These are phyloP conservation scores for Pseudopithomyces chartarum DNA, from an alignment of 2,329 filamentous ascomycete species.

Conservation along the genomic window DNA sequence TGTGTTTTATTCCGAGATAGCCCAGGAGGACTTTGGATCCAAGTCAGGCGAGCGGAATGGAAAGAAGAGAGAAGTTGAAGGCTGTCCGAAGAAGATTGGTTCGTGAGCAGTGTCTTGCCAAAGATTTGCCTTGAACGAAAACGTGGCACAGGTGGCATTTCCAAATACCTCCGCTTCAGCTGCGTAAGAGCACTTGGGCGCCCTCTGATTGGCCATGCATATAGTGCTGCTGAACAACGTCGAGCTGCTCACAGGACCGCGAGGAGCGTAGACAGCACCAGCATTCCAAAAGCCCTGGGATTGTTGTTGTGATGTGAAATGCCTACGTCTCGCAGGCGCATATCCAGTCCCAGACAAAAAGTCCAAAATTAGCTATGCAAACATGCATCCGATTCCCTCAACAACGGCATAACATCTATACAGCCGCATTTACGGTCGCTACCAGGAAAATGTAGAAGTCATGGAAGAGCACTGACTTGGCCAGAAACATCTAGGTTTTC, in stretches of 20 bases:
- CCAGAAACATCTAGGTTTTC: not conserved
- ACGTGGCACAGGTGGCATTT: not conserved
- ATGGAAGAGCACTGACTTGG: not conserved
- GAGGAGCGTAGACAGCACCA: not conserved
- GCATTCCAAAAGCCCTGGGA: not conserved
- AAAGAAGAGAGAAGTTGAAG: not conserved
- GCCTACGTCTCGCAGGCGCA: not conserved
- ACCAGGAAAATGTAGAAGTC: not conserved
- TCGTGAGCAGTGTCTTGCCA: not conserved
- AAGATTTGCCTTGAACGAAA: not conserved
- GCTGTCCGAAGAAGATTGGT: not conserved
- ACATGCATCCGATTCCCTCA: not conserved
- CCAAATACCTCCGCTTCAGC: slow-evolving; percentile 7
- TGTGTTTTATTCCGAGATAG: slow-evolving; percentile 6
- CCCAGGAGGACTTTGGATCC: not conserved
- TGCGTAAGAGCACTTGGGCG: not conserved
- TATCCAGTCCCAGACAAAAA: not conserved
- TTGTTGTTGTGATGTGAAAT: not conserved
- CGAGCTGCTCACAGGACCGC: not conserved
- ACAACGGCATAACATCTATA: not conserved
- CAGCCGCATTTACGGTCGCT: not conserved
- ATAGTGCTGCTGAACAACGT: not conserved
- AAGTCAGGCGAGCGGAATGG: not conserved
- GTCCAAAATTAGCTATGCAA: not conserved
- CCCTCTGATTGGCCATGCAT: slow-evolving; percentile 2